Conservation (phyloP, 345 rosid genomes). For the Arabis hirsuta region DNA sequence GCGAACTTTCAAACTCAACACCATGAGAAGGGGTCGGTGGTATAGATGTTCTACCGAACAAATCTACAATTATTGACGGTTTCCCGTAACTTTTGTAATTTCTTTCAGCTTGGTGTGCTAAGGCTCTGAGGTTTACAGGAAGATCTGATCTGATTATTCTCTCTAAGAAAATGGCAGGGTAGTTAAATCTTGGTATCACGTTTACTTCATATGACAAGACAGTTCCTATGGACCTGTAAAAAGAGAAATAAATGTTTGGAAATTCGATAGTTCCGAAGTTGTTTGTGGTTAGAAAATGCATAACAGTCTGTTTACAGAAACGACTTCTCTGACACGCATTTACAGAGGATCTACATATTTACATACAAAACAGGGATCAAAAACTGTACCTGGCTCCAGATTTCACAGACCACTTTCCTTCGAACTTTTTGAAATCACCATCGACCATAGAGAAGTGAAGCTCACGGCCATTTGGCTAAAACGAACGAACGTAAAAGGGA, state of each 20-base stretch:
- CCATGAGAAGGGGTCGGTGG: slow-evolving; percentile 44
- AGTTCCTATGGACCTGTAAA: slow-evolving; percentile 62
- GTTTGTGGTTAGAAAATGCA: not conserved
- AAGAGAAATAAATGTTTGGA: slow-evolving; percentile 21
- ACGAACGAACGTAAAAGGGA: not conserved
- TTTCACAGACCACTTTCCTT: slow-evolving; percentile 90
- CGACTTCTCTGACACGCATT: slow-evolving; percentile 12
- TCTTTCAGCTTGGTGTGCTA: slow-evolving; percentile 82
- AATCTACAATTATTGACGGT: slow-evolving; percentile 42
- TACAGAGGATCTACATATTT: not conserved
- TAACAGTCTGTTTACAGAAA: slow-evolving; percentile 1
- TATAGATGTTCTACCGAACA: slow-evolving; percentile 39
- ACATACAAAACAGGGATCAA: slow-evolving; percentile 4
- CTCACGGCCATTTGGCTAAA: slow-evolving; percentile 69
- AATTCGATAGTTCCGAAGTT: not conserved
- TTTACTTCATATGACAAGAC: slow-evolving; percentile 80
- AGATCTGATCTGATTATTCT: slow-evolving; percentile 93
- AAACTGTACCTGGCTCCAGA: slow-evolving; percentile 67
- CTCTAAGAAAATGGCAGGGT: slow-evolving; percentile 92
- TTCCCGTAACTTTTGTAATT: slow-evolving; percentile 50
- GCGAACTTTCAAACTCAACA: slow-evolving; percentile 44
- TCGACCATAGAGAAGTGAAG: slow-evolving; percentile 94
- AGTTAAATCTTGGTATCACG: slow-evolving; percentile 88
- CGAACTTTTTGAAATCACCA: slow-evolving; percentile 97
- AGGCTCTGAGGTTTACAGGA: slow-evolving; percentile 90